Evolutionary conservation across 2,329 filamentous ascomycete species (phyloP).

Genomic region (Microsporum canis): DNA sequence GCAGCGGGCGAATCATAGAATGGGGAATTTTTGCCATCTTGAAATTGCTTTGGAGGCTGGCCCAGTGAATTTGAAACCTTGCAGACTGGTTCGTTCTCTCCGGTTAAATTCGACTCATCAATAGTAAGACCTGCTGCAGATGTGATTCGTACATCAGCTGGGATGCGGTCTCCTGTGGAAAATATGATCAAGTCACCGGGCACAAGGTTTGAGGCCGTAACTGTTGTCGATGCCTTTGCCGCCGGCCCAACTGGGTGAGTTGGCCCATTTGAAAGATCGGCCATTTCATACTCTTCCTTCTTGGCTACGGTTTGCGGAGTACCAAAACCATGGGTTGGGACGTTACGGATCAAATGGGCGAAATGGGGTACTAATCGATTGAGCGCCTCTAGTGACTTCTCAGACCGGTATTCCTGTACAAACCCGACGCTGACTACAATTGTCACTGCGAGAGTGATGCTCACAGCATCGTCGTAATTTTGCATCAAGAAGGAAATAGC

Average conservation of each 20-base stretch:
- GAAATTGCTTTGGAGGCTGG: constrained; percentile 22
- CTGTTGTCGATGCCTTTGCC: constrained; percentile 68
- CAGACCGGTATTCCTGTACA: constrained; percentile 91
- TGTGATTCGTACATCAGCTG: constrained; percentile 89
- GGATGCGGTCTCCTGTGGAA: constrained; percentile 90
- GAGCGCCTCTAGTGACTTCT: constrained; percentile 91
- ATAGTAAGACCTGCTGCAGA: constrained; percentile 82
- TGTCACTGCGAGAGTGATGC: constrained; percentile 89
- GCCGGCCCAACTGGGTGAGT: constrained; percentile 49
- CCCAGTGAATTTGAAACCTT: constrained; percentile 57
- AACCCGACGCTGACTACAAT: constrained; percentile 96
- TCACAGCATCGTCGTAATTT: constrained; percentile 88
- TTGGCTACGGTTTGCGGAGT: constrained; percentile 15
- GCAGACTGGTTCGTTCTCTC: constrained; percentile 85
- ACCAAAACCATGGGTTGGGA: constrained; percentile 21
- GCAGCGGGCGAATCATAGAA: constrained; percentile 48
- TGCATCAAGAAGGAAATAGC: constrained; percentile 80
- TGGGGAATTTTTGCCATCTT: constrained; percentile 32
- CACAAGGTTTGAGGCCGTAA: constrained; percentile 77
- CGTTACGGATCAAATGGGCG: constrained; percentile 75
- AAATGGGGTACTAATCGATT: constrained; percentile 90
- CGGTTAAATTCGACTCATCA: constrained; percentile 92
- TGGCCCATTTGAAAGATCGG: constrained; percentile 35
- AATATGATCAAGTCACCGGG: constrained; percentile 89
- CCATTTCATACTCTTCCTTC: constrained; percentile 39